Conservation (phyloP, 495 filamentous ascomycete species). For the Friedmanniomyces endolithicus region DNA sequence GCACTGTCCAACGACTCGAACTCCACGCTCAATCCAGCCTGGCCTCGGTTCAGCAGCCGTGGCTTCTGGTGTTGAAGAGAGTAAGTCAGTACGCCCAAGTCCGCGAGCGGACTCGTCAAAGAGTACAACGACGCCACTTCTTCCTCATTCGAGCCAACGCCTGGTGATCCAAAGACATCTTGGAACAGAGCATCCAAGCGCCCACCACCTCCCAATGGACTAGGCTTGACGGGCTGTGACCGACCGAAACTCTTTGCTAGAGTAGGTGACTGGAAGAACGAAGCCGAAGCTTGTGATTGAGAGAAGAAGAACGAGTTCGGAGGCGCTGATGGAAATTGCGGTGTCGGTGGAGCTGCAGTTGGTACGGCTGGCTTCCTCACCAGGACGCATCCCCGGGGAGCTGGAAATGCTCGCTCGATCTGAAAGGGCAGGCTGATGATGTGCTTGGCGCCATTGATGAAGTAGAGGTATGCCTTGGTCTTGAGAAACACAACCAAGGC, state of each 20-base stretch:
- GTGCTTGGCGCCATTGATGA: constrained; percentile 77
- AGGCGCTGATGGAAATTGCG: constrained; percentile 38
- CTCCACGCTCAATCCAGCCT: constrained; percentile 6
- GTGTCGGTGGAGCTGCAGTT: constrained; percentile 21
- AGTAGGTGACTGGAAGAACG: constrained; percentile 21
- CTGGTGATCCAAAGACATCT: constrained; percentile 1
- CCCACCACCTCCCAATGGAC: not conserved
- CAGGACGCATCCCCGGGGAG: constrained; percentile 68
- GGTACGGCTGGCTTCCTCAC: constrained; percentile 46
- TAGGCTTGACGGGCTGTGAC: constrained; percentile 4
- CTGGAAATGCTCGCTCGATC: constrained; percentile 73
- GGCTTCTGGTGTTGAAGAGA: constrained; percentile 11
- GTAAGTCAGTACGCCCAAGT: constrained; percentile 68
- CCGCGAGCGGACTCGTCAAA: constrained; percentile 73
- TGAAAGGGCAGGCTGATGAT: constrained; percentile 89
- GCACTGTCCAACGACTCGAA: constrained; percentile 47
- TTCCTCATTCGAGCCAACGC: not conserved
- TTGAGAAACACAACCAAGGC: constrained; percentile 86
- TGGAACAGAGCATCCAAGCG: constrained; percentile 9
- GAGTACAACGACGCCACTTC: constrained; percentile 54
- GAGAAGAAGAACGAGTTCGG: constrained; percentile 71
- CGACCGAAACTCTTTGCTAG: constrained; percentile 6
- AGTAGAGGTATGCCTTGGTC: constrained; percentile 85
- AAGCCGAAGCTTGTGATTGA: constrained; percentile 32
- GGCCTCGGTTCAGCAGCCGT: constrained; percentile 7